Conservation (phyloP, 495 filamentous ascomycete species). For the Aspergillus bridgeri region DNA sequence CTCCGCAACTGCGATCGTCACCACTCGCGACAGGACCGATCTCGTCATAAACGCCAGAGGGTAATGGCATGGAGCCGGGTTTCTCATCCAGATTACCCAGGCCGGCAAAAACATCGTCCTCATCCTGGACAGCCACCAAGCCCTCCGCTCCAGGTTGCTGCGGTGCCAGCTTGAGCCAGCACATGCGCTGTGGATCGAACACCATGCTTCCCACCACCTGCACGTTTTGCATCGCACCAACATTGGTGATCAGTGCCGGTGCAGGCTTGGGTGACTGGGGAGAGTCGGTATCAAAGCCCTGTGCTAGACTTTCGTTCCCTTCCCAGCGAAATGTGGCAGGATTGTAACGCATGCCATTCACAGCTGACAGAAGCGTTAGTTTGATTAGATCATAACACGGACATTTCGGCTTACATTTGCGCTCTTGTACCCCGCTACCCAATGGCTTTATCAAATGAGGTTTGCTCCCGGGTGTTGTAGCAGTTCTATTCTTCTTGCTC, state of each 20-base stretch:
- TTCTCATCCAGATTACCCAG: slow-evolving; percentile 66
- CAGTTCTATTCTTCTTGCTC: slow-evolving; percentile 56
- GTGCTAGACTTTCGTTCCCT: slow-evolving; percentile 84
- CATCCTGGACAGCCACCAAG: slow-evolving; percentile 40
- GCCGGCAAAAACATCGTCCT: slow-evolving; percentile 76
- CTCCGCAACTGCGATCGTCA: slow-evolving; percentile 52
- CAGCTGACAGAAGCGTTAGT: slow-evolving; percentile 47
- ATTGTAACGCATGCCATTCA: slow-evolving; percentile 96
- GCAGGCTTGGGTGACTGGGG: slow-evolving; percentile 61
- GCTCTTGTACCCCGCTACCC: slow-evolving; percentile 54
- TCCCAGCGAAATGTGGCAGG: slow-evolving; percentile 83
- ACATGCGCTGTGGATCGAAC: slow-evolving; percentile 94
- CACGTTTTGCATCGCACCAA: slow-evolving; percentile 67
- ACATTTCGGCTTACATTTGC: slow-evolving; percentile 59
- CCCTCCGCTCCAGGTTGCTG: slow-evolving; percentile 30
- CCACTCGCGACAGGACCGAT: slow-evolving; percentile 35
- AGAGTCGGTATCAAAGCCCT: slow-evolving; percentile 62
- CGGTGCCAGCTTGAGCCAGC: slow-evolving; percentile 75
- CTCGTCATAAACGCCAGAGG: slow-evolving; percentile 27
- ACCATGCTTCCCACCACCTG: slow-evolving; percentile 95
- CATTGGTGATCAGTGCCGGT: slow-evolving; percentile 91
- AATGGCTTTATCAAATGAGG: slow-evolving; percentile 72
- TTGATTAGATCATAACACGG: slow-evolving; percentile 11
- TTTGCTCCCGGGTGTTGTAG: slow-evolving; percentile 51
- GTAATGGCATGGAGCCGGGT: slow-evolving; percentile 36